Base-by-base conservation (phyloP, 1,284 basidiomycete species). In the Athelia psychrophila region DNA sequence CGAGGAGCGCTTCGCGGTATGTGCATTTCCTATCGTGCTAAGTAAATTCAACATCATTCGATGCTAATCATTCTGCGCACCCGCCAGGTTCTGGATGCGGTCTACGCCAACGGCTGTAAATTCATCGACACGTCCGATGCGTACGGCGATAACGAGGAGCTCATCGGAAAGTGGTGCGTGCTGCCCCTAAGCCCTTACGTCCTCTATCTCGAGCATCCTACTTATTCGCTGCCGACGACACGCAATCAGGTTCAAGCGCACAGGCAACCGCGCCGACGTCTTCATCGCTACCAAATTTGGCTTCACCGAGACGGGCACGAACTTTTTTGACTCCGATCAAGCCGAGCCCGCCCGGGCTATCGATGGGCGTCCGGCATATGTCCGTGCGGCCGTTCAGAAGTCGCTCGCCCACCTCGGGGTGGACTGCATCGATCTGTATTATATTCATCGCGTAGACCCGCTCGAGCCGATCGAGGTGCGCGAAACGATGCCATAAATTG, bases 121-220 rank as follows among this genome's bases (percentile, higher is more conserved):
- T 67, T 66, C 53, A 78, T 75, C 75, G 74, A 75, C 55, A 67
- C 73, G 10, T 68, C 74, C 8, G 68, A 74, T 54, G 51, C 72
- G 3, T 80, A 78, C 54, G 68, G 65, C 3, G 71, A 78, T 55
- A 72, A 63, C 19, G 77, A 79, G 59, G 71, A 74, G 2, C 55
- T 78, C 13, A 59, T 78, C 12, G 75, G 75, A 15, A 72, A 71
- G 63, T 79, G 75, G 75, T 72, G 33, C 12, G 33, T 35, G 33
- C 64, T 58, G 35, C 72, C 72, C 5, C 54, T 60, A 49, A 61
- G 63, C 15, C 58, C 72, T n/a, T 70, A 70, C 10, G 58, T 70
- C 9, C 61, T 69, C n/a, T n/a, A n/a, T n/a, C n/a, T n/a, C n/a
- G n/a, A n/a, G n/a, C n/a, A n/a, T n/a, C n/a, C n/a, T n/a, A n/a